Conservation (phyloP, 257 asterid species). For the Ballota nigra region DNA sequence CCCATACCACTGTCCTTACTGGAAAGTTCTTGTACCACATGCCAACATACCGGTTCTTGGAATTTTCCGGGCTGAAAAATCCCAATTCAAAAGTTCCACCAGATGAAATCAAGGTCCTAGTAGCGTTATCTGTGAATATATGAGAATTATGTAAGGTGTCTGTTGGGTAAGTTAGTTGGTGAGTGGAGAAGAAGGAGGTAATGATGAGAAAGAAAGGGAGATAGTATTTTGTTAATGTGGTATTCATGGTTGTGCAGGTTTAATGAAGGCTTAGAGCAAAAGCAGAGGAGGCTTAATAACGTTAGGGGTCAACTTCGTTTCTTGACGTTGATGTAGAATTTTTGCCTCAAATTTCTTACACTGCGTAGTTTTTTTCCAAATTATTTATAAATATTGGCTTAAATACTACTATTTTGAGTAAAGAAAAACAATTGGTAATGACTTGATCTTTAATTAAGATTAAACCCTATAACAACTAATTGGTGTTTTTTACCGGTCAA, state of each 20-base stretch:
- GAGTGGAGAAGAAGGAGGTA: background rate
- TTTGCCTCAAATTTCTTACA: too few relatives aligned
- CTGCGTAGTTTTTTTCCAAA: too few relatives aligned
- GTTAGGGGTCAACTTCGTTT: background rate
- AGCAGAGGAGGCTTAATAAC: background rate
- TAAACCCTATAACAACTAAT: too few relatives aligned
- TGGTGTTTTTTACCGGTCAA: too few relatives aligned
- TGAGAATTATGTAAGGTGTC: background rate
- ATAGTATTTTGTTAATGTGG: background rate
- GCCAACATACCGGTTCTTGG: background rate
- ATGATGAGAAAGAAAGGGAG: background rate
- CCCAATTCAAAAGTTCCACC: background rate
- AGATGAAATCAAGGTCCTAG: background rate
- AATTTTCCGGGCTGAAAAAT: background rate
- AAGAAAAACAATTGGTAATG: too few relatives aligned
- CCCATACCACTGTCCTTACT: background rate
- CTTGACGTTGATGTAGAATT: too few relatives aligned
- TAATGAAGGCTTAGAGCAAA: background rate
- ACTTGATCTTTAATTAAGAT: too few relatives aligned
- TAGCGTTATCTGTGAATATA: background rate
- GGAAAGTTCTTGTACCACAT: background rate
- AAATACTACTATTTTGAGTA: too few relatives aligned
- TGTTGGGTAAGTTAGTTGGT: too few relatives aligned
- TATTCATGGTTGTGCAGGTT: background rate
- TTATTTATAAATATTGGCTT: too few relatives aligned